Evolutionary conservation across 1,284 basidiomycete genomes (phyloP), one percentile per base, ranked within the genome.

Genomic region (Mycena sp.): DNA sequence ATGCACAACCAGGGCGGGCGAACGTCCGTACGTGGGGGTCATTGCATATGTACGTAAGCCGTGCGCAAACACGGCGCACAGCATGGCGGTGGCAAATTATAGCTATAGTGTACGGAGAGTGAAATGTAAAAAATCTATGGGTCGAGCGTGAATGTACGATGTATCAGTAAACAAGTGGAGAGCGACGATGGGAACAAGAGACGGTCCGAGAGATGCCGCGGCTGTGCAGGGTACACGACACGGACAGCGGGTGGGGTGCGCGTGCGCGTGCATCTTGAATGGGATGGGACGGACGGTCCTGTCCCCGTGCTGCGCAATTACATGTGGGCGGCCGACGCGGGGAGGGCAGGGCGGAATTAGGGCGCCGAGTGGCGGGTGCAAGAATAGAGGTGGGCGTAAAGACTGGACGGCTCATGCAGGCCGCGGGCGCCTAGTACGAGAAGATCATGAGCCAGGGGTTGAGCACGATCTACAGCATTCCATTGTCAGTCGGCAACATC

Each of bases 371-470:
- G 19, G 41, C 19, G 29, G 46, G 29, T 41, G 26, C 29, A 53
- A 2, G 30, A 37, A 38, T 38, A 32, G 35, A 51, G 11, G 10
- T n/a, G n/a, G n/a, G n/a, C n/a, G n/a, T n/a, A n/a, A n/a, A n/a
- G n/a, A n/a, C n/a, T n/a, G n/a, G n/a, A n/a, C n/a, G n/a, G n/a
- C n/a, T n/a, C n/a, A n/a, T n/a, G n/a, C n/a, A 35, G 17, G 19
- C 16, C 14, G 19, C 30, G 54, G 21, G 49, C 64, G 6, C 32
- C 43, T 69, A 90, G 67, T 87, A 89, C 0, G 84, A 85, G 76
- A 90, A 89, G 56, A 88, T 87, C 87, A 89, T 88, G 46, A 90
- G 74, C 87, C 87, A 90, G 1, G 83, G 83, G 65, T 93, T 93
- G 63, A 93, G 83, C 52, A 92, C 84, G 62, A 93, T 88, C 61